These are phyloP conservation scores for Kalmusia sp. DNA, from an alignment of 2,329 filamentous ascomycete genomes.

Conservation along the genomic window DNA sequence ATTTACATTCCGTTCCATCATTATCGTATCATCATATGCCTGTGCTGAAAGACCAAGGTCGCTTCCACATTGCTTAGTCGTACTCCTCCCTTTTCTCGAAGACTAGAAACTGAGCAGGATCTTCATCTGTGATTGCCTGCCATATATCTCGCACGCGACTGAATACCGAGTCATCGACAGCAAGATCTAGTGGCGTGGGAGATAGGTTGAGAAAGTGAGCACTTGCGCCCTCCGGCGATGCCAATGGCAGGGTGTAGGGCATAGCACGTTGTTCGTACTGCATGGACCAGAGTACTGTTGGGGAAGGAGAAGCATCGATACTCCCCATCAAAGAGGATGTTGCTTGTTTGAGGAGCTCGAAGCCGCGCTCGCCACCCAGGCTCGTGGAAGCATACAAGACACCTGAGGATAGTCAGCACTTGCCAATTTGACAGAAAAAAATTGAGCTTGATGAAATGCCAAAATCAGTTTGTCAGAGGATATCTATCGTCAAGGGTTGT, in stretches of 20 bases:
- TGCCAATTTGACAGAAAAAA: background rate
- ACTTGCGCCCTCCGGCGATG: conserved; percentile 40
- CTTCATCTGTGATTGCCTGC: conserved; percentile 65
- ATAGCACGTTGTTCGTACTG: conserved; percentile 57
- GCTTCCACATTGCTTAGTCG: conserved; percentile 51
- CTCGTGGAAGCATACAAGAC: conserved; percentile 64
- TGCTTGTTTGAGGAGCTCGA: conserved; percentile 48
- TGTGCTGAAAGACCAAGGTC: conserved; percentile 47
- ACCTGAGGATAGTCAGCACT: conserved; percentile 50
- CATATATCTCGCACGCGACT: conserved; percentile 74
- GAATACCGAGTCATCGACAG: conserved; percentile 76
- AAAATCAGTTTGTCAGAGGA: conserved; percentile 89
- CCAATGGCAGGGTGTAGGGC: background rate
- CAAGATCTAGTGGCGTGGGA: conserved; percentile 67
- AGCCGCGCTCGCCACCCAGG: conserved; percentile 42
- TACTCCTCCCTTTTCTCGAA: conserved; percentile 80
- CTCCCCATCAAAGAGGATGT: conserved; percentile 53
- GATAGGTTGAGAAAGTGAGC: conserved; percentile 64
- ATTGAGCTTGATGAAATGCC: conserved; percentile 32
- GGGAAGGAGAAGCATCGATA: conserved; percentile 40
- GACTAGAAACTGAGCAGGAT: conserved; percentile 70
- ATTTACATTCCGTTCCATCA: background rate
- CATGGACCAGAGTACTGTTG: conserved; percentile 59
- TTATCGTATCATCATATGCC: background rate
- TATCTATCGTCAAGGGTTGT: conserved; percentile 81